phyloP scores from a whole-genome alignment of 331 rosid species.

The Pyracantha coccinea region DNA sequence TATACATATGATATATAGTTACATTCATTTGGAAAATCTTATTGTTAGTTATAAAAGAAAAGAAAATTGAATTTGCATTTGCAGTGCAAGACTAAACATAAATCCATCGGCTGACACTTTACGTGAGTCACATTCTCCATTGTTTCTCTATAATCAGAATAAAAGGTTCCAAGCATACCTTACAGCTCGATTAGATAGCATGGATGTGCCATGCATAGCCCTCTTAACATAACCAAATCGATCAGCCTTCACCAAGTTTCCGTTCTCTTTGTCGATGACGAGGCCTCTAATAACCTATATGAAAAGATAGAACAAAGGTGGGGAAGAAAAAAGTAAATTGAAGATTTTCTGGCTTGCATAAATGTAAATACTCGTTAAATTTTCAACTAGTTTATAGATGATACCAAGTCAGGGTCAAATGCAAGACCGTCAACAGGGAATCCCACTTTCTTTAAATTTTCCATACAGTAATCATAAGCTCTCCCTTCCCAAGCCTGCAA shows the following conservation, averaged over 20 bases:
- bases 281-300: slow-evolving; percentile 93
- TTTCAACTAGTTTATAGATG: slow-evolving; percentile 7
- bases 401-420: slow-evolving; percentile 91
- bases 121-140: not conserved
- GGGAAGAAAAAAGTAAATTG: slow-evolving; percentile 8
- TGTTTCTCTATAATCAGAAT: not conserved
- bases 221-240: slow-evolving; percentile 91
- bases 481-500: slow-evolving; percentile 98
- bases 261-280: slow-evolving; percentile 91
- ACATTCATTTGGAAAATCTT: not conserved
- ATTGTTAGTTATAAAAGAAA: not conserved
- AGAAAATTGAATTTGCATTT: not conserved
- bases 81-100: not conserved
- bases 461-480: slow-evolving; percentile 97
- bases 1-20: not conserved
- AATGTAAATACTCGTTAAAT: not conserved
- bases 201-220: slow-evolving; percentile 93
- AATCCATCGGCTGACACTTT: not conserved
- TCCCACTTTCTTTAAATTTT: slow-evolving; percentile 77
- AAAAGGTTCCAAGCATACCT: slow-evolving; percentile 47
- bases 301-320: slow-evolving; percentile 19
- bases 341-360: slow-evolving; percentile 7
- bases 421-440: slow-evolving; percentile 88
- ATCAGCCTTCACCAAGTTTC: slow-evolving; percentile 94
- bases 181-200: slow-evolving; percentile 82